A percentile compares a stretch with the other conserved stretches of the same genome.
These are phyloP conservation scores for Apiospora koreana DNA, from an alignment of 2,329 filamentous ascomycete species.

Conservation along the genomic window DNA sequence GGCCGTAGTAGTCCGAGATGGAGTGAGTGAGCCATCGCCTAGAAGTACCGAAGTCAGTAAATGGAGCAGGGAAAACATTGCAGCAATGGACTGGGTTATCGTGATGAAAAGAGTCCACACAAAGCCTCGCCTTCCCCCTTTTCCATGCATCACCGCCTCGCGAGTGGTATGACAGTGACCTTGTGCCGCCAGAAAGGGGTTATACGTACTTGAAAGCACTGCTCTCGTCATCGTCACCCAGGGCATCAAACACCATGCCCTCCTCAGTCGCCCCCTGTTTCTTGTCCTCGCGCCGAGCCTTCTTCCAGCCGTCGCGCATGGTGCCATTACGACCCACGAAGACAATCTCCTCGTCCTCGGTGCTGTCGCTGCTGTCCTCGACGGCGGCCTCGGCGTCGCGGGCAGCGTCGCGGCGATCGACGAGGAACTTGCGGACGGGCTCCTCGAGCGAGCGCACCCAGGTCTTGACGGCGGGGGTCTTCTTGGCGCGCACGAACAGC, in stretches of 20 bases:
- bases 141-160: neutral
- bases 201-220: conserved; percentile 77
- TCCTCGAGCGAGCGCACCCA: conserved; percentile 84
- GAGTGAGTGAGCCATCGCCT: conserved; percentile 93
- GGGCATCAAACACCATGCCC: conserved; percentile 78
- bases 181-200: neutral
- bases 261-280: conserved; percentile 39
- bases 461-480: conserved; percentile 72
- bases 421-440: conserved; percentile 76
- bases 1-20: conserved; percentile 88
- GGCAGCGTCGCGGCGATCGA: conserved; percentile 50
- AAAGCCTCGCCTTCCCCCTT: neutral
- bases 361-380: conserved; percentile 22
- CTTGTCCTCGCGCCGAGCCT: conserved; percentile 57
- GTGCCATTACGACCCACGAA: conserved; percentile 75
- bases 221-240: conserved; percentile 68
- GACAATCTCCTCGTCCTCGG: conserved; percentile 69
- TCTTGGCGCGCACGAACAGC: conserved; percentile 78
- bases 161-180: neutral
- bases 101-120: neutral
- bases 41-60: conserved; percentile 16
- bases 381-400: conserved; percentile 35
- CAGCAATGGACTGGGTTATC: neutral
- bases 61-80: neutral
- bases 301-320: conserved; percentile 55